Conservation (phyloP, 164 flowering plant genomes). For the Annona cherimola region DNA sequence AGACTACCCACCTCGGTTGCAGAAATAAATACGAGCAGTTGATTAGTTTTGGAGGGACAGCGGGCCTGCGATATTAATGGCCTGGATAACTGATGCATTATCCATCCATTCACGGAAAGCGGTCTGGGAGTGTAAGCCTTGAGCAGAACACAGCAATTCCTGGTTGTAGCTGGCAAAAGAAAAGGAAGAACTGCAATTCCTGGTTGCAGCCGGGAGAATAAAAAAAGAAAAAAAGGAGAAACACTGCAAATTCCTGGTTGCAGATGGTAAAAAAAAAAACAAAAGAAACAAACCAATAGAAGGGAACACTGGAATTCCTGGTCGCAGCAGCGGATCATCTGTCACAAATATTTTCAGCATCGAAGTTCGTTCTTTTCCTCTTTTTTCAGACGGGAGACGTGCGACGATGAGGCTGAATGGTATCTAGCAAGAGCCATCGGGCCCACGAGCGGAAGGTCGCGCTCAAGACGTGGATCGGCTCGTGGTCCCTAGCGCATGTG, state of each 20-base stretch:
- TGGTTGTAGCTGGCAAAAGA: background rate
- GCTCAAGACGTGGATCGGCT: background rate
- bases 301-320: too few species aligned
- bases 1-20: too few species aligned
- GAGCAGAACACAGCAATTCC: background rate
- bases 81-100: background rate
- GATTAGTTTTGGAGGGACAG: too few species aligned
- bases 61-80: background rate
- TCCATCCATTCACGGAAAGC: background rate
- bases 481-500: background rate
- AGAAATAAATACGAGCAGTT: too few species aligned
- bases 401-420: background rate
- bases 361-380: background rate
- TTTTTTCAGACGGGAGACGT: background rate
- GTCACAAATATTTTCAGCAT: background rate
- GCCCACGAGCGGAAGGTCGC: background rate
- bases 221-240: background rate
- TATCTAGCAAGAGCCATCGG: background rate
- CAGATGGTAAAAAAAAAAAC: background rate
- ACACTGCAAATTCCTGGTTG: too few species aligned
- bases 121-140: background rate
- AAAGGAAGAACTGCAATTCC: background rate
- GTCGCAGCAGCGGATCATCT: background rate
- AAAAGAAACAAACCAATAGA: background rate
- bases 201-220: background rate